Percentiles rank a stretch among this genome's conserved stretches.
Conservation (phyloP, 2,329 filamentous ascomycete species). For the Alternaria sp. region DNA sequence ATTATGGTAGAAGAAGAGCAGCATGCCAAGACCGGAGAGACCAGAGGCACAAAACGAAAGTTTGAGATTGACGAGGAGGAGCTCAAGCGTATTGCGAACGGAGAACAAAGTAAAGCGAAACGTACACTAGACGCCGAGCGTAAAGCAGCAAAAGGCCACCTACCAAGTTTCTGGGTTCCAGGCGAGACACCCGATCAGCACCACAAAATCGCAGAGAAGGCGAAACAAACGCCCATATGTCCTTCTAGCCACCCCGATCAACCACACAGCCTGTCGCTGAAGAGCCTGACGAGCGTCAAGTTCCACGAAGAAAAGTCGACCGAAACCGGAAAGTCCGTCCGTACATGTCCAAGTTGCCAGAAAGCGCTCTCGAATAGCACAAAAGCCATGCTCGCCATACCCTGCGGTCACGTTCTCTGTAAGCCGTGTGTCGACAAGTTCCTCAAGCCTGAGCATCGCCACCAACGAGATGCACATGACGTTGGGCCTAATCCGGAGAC, state of each 20-base stretch:
- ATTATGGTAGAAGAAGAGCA: slow-evolving; percentile 53
- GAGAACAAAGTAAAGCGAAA: slow-evolving; percentile 75
- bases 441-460: slow-evolving; percentile 61
- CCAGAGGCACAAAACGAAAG: slow-evolving; percentile 72
- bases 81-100: slow-evolving; percentile 71
- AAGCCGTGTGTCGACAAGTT: slow-evolving; percentile 85
- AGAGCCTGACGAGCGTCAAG: slow-evolving; percentile 75
- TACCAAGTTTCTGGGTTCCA: slow-evolving; percentile 94
- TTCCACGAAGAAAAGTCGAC: slow-evolving; percentile 76
- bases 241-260: slow-evolving; percentile 73
- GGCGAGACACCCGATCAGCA: slow-evolving; percentile 73
- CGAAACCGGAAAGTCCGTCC: slow-evolving; percentile 57
- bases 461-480: slow-evolving; percentile 63
- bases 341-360: slow-evolving; percentile 83
- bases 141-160: slow-evolving; percentile 66
- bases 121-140: slow-evolving; percentile 77
- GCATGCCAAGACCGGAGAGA: slow-evolving; percentile 40
- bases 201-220: slow-evolving; percentile 56
- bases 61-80: slow-evolving; percentile 82
- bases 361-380: slow-evolving; percentile 83
- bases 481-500: slow-evolving; percentile 61
- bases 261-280: slow-evolving; percentile 79
- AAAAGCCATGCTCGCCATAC: slow-evolving; percentile 81
- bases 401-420: slow-evolving; percentile 92
- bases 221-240: slow-evolving; percentile 76